Conservation (phyloP, 2,329 filamentous ascomycete species). For the Penicillium rolfsii region DNA sequence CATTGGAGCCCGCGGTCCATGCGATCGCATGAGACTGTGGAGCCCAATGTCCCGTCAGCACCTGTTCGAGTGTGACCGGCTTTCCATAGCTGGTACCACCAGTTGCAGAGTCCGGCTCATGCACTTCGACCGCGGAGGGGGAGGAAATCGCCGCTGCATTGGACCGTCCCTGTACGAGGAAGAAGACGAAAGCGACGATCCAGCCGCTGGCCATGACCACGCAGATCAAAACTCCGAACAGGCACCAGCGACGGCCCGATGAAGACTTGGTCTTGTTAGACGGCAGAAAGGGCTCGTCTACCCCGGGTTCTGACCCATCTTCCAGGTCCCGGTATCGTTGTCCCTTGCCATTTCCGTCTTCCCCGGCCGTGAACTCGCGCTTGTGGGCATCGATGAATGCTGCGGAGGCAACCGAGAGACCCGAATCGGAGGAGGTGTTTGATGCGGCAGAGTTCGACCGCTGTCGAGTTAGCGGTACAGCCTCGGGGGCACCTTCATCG, state of each 20-base stretch:
- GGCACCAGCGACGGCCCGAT: constrained; percentile 44
- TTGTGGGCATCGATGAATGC: constrained; percentile 35
- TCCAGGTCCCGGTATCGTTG: constrained; percentile 43
- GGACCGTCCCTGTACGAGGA: constrained; percentile 43
- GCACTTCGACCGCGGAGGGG: constrained; percentile 24
- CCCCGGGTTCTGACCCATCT: constrained; percentile 32
- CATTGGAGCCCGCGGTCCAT: constrained; percentile 53
- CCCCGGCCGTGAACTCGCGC: constrained; percentile 16
- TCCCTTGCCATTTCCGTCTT: constrained; percentile 14
- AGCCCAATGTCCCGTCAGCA: constrained; percentile 45
- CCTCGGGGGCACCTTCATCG: constrained; percentile 31
- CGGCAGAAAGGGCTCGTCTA: constrained; percentile 33
- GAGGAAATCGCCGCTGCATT: constrained; percentile 36
- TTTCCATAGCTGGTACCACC: constrained; percentile 44
- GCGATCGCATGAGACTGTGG: constrained; percentile 47
- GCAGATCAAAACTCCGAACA: constrained; percentile 45
- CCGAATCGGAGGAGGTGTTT: constrained; percentile 39
- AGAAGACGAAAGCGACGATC: constrained; percentile 50
- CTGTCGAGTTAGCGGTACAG: constrained; percentile 33
- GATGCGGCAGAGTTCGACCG: constrained; percentile 34
- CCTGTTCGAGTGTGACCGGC: constrained; percentile 48
- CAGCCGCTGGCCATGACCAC: constrained; percentile 41
- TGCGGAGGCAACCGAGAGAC: constrained; percentile 38
- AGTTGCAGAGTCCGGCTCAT: constrained; percentile 36
- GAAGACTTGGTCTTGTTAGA: constrained; percentile 28